These are phyloP conservation scores for Polychytrium aggregatum DNA, from an alignment of 192 early-diverging fungal genomes.

Conservation along the genomic window DNA sequence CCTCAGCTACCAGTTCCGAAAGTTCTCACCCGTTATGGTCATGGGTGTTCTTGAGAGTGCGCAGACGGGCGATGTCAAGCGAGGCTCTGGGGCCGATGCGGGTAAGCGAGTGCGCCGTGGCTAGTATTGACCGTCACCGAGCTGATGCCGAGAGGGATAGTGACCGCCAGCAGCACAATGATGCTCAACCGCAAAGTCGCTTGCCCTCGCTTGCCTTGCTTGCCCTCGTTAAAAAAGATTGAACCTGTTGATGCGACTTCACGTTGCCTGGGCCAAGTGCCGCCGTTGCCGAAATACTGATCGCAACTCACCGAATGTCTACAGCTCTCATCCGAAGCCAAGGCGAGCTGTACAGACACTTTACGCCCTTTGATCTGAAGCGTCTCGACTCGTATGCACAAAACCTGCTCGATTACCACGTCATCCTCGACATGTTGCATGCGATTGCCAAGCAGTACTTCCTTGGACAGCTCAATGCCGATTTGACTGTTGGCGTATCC, in stretches of 20 bases:
- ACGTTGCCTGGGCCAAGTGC: too few species aligned
- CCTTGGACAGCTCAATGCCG: constrained; percentile 39
- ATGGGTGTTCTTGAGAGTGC: constrained; percentile 76
- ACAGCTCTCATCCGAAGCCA: constrained; percentile 4
- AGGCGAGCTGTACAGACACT: constrained; percentile 27
- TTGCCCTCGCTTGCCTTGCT: too few species aligned
- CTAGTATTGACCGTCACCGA: too few species aligned
- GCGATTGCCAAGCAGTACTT: constrained; percentile 73
- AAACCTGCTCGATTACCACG: constrained; percentile 95
- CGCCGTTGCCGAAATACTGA: too few species aligned
- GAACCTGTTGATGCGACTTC: too few species aligned
- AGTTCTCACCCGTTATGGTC: constrained; percentile 70
- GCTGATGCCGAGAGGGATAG: too few species aligned
- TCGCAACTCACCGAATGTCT: too few species aligned
- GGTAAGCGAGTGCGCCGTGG: too few species aligned
- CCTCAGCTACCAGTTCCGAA: constrained; percentile 76
- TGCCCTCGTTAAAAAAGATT: too few species aligned
- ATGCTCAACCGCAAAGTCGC: not conserved
- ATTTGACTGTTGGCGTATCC: not conserved
- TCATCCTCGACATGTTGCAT: constrained; percentile 86
- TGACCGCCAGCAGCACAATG: too few species aligned
- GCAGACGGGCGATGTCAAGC: constrained; percentile 18
- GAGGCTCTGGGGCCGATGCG: too few species aligned
- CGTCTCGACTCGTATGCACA: constrained; percentile 92
- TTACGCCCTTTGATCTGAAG: constrained; percentile 83